Conservation (phyloP, 192 early-diverging fungal species). For the Thamnidium elegans region DNA sequence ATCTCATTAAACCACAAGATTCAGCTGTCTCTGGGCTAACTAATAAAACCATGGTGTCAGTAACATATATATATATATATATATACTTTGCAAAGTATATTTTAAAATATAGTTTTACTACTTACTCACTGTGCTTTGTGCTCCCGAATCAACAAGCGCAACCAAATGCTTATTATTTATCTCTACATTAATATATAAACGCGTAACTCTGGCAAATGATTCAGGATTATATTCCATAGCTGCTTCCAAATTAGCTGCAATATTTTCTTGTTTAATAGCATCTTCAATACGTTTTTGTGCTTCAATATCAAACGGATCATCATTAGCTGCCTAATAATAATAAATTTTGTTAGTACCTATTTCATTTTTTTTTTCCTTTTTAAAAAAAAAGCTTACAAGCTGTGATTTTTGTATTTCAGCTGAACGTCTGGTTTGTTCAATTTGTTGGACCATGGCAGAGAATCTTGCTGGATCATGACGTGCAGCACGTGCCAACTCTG, state of each 20-base stretch:
- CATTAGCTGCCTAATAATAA: constrained; percentile 54
- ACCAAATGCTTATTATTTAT: constrained; percentile 89
- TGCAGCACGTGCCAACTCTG: constrained; percentile 62
- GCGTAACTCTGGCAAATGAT: constrained; percentile 84
- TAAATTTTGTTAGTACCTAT: constrained; percentile 28
- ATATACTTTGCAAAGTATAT: no score
- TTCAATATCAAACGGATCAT: constrained; percentile 90
- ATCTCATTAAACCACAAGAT: constrained; percentile 80
- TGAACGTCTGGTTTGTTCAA: constrained; percentile 55
- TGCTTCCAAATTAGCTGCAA: constrained; percentile 75
- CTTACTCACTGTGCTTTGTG: constrained; percentile 89
- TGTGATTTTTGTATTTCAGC: constrained; percentile 48
- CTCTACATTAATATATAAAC: constrained; percentile 88
- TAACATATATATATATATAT: no score
- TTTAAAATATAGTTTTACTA: constrained; percentile 14
- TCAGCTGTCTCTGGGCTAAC: constrained; percentile 68
- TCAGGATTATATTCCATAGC: constrained; percentile 96
- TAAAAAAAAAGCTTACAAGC: constrained; percentile 8
- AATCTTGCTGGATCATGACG: constrained; percentile 67
- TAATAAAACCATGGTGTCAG: no score
- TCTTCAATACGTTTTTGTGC: constrained; percentile 91
- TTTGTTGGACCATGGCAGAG: constrained; percentile 52
- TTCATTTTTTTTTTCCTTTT: not conserved
- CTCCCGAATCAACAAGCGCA: constrained; percentile 96
- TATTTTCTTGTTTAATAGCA: constrained; percentile 80